Conservation (phyloP, 2,329 filamentous ascomycete species). For the Fusarium chaquense region DNA sequence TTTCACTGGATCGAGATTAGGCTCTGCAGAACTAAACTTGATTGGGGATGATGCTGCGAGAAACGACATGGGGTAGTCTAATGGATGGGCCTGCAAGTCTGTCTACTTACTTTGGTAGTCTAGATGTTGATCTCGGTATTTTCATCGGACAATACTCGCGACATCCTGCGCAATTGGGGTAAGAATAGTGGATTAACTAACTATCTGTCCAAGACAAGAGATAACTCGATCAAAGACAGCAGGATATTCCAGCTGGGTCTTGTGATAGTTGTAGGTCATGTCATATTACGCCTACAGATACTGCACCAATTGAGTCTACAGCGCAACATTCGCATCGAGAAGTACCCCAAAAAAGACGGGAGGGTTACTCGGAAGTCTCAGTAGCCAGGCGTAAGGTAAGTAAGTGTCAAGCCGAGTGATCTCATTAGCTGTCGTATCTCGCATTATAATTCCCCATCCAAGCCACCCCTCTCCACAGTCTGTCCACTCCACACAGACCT, state of each 20-base stretch:
- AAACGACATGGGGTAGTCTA: slow-evolving; percentile 8
- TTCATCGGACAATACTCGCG: neutral
- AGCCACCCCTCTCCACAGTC: slow-evolving; percentile 18
- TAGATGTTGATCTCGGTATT: slow-evolving; percentile 4
- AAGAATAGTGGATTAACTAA: neutral
- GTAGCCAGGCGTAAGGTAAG: neutral
- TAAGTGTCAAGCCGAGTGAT: neutral
- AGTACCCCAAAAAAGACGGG: neutral
- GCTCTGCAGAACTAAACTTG: slow-evolving; percentile 1
- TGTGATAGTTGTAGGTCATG: rapidly evolving
- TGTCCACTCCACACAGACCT: slow-evolving; percentile 11
- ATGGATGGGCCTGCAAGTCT: neutral
- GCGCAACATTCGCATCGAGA: neutral
- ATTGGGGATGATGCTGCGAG: slow-evolving; percentile 35
- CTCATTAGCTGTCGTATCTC: slow-evolving; percentile 13
- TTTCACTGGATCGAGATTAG: slow-evolving; percentile 4
- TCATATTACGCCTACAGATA: neutral
- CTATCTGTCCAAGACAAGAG: neutral
- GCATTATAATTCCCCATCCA: slow-evolving; percentile 5
- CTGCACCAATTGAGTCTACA: neutral
- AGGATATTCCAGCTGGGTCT: neutral
- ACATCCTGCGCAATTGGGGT: neutral
- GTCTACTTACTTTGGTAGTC: too few relatives aligned
- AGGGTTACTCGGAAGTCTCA: too few relatives aligned
- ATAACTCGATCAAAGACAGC: neutral